Evolutionary conservation across 768 basidiomycete species (phyloP).

Genomic region (Mrakia hoshinonis): DNA sequence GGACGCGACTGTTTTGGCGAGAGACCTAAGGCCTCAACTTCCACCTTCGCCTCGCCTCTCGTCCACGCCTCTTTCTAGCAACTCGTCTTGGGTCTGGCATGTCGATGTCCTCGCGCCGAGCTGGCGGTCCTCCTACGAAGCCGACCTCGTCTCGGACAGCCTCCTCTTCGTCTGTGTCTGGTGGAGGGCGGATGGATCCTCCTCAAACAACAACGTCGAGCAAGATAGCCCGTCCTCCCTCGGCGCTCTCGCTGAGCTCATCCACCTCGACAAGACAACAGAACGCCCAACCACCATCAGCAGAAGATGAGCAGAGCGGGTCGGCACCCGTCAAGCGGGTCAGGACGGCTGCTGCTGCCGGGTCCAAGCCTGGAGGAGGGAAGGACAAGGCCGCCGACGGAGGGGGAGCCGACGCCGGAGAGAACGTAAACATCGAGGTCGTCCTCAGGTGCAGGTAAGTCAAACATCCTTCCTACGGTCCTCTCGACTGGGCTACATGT

Average conservation of each 20-base stretch:
- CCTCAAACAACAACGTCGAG: background rate
- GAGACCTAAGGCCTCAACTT: too few relatives aligned
- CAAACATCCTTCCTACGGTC: background rate
- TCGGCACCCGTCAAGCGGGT: background rate
- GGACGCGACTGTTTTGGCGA: too few relatives aligned
- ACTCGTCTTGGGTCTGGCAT: background rate
- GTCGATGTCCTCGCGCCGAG: conserved; percentile 6
- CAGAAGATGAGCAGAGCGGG: too few relatives aligned
- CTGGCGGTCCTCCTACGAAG: background rate
- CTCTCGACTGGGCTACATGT: background rate
- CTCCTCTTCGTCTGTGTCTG: background rate
- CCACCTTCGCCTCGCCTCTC: too few relatives aligned
- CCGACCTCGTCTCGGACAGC: background rate
- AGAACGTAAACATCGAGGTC: conserved; percentile 83
- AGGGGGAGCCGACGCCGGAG: conserved; percentile 51
- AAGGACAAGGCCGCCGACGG: background rate
- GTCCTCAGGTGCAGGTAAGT: conserved; percentile 74
- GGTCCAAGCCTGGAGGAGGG: background rate
- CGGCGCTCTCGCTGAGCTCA: conserved; percentile 12
- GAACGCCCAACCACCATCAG: background rate
- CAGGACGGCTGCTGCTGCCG: background rate
- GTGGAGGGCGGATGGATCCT: background rate
- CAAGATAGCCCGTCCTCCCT: conserved; percentile 5
- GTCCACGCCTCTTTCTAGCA: too few relatives aligned
- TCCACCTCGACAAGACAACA: background rate